Evolutionary conservation across 495 filamentous ascomycete species (phyloP).

Genomic region (Paragyromitra xinjiangensis): DNA sequence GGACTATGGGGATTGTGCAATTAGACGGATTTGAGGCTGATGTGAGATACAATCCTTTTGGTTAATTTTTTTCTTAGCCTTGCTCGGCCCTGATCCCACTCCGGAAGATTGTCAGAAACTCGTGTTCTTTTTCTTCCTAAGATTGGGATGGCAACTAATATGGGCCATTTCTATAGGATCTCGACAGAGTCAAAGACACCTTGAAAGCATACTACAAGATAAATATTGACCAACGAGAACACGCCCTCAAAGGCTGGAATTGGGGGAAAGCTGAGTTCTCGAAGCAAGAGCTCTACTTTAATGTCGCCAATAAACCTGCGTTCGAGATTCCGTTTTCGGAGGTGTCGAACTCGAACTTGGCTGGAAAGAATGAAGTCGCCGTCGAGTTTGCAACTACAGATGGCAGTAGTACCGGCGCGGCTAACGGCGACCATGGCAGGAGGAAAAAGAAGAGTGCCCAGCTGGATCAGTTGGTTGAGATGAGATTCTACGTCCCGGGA

Average conservation of each 20-base stretch:
- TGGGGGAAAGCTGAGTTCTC: conserved; percentile 99
- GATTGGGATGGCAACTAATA: background rate
- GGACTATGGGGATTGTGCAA: conserved; percentile 85
- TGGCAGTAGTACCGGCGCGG: conserved; percentile 76
- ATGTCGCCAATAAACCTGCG: conserved; percentile 93
- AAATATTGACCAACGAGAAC: conserved; percentile 89
- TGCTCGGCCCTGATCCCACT: background rate
- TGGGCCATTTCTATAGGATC: conserved; percentile 68
- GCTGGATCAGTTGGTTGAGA: conserved; percentile 92
- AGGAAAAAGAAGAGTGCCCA: conserved; percentile 88
- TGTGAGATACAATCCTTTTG: conserved; percentile 62
- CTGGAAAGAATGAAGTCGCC: conserved; percentile 96
- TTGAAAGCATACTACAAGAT: conserved; percentile 97
- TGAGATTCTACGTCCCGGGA: conserved; percentile 98
- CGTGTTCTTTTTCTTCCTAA: background rate
- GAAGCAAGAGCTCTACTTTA: conserved; percentile 93
- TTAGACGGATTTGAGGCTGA: conserved; percentile 95
- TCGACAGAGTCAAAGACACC: conserved; percentile 84
- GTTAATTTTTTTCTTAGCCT: conserved; percentile 3
- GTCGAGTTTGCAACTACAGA: conserved; percentile 91
- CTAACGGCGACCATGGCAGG: conserved; percentile 89
- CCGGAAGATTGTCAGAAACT: background rate
- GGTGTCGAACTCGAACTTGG: conserved; percentile 96
- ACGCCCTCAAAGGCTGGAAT: conserved; percentile 97
- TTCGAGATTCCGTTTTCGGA: conserved; percentile 98